Evolutionary conservation across 2,329 filamentous ascomycete species (phyloP).

Genomic region (Akanthomyces dipterigenus): DNA sequence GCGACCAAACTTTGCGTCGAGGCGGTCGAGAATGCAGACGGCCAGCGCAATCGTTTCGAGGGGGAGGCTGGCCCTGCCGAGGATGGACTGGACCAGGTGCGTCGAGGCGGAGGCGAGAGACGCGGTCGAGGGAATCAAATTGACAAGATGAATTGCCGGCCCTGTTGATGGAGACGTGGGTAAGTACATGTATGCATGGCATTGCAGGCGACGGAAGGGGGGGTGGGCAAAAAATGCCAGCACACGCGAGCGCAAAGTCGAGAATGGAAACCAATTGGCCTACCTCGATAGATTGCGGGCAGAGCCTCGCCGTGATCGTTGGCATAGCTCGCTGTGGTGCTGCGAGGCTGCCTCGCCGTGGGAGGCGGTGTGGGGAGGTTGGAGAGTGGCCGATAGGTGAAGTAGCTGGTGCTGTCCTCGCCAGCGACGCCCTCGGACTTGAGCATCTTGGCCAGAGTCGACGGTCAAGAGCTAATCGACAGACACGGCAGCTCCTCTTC

Average conservation of each 20-base stretch:
- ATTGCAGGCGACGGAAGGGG: not conserved
- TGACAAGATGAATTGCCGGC: conserved; percentile 58
- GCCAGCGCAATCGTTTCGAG: conserved; percentile 58
- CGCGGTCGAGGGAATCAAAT: conserved; percentile 57
- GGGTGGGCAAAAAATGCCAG: not conserved
- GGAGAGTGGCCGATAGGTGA: conserved; percentile 61
- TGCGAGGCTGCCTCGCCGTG: conserved; percentile 41
- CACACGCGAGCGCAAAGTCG: not conserved
- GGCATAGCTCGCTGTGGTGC: conserved; percentile 15
- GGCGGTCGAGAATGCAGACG: conserved; percentile 59
- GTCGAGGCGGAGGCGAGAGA: conserved; percentile 54
- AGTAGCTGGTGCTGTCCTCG: conserved; percentile 45
- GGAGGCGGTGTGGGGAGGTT: conserved; percentile 61
- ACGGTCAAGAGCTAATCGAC: not conserved
- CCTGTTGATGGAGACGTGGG: conserved; percentile 33
- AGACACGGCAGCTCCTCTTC: conserved; percentile 2
- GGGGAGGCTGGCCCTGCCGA: conserved; percentile 50
- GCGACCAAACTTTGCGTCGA: conserved; percentile 55
- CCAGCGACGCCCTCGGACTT: conserved; percentile 17
- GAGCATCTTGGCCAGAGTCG: conserved; percentile 12
- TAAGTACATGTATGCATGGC: not conserved
- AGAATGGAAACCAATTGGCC: conserved; percentile 14
- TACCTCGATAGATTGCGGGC: conserved; percentile 30
- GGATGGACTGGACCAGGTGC: conserved; percentile 52
- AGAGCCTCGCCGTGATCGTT: conserved; percentile 40